Evolutionary conservation across 2,329 filamentous ascomycete species (phyloP), one percentile per base, ranked within the genome.

Genomic region (Sporothrix euskadiensis): DNA sequence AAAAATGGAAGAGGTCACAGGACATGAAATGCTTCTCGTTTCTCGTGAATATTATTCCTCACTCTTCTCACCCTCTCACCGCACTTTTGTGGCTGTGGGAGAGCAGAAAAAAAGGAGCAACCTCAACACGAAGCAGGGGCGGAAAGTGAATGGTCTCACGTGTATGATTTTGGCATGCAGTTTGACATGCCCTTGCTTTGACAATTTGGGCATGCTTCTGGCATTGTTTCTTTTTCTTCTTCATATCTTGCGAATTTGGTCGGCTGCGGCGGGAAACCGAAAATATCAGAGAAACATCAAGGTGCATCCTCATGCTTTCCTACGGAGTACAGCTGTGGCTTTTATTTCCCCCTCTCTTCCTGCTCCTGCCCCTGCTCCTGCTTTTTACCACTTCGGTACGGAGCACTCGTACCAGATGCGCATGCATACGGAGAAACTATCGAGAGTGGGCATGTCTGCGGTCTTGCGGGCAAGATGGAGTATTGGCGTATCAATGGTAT

Each of bases 231-330:
- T 30, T 26, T 7, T 16, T 44, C 19, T 22, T 54, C 3, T 32
- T 65, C 12, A 14, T 19, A 16, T 22, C 9, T 56, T 19, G 22
- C 12, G 16, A 26, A 68, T 47, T 39, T 16, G 47, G 30, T 59
- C 72, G 72, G 72, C 68, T 71, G 61, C 59, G 59, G 72, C 72
- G 72, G 72, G 61, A 71, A 71, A 47, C 3, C 14, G 9, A 47
- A 59, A 61, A 47, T 32, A 19, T 7, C 22, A 22, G 30, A 69
- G 16, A 68, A 12, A 10, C 9, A 68, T 22, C 44, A n/a, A 49
- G 22, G 5, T 49, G 65, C 65, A 69, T 56, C 47, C 16, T 16
- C 30, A 56, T 35, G 19, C 19, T 56, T 56, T 56, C 10, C 26
- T 19, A 47, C n/a, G n/a, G n/a, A n/a, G n/a, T n/a, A n/a, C 22